Percentiles rank a stretch among this genome's conserved stretches.
These are phyloP conservation scores for Cenchrus fungigraminus DNA, from an alignment of 176 grass and related monocot species.

Conservation along the genomic window DNA sequence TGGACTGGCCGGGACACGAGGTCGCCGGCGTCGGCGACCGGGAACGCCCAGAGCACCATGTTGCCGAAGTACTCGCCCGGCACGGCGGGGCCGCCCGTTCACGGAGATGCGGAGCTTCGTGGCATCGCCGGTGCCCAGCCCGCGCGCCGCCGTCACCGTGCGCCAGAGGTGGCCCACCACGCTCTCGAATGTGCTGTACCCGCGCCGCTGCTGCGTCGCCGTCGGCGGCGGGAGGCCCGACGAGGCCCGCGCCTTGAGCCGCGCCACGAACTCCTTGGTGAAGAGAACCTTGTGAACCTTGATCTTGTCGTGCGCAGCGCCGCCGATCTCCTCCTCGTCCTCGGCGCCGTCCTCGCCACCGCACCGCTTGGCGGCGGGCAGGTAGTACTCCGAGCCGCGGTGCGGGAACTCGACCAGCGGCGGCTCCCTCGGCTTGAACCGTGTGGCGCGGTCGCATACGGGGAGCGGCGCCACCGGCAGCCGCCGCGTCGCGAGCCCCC, in stretches of 20 bases:
- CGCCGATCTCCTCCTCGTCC: neutral
- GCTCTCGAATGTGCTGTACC: constrained; percentile 63
- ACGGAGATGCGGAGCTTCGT: constrained; percentile 44
- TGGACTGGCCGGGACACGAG: neutral
- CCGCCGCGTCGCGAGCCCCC: constrained; percentile 53
- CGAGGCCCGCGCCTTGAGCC: constrained; percentile 53
- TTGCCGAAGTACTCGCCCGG: constrained; percentile 51
- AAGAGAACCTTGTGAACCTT: constrained; percentile 66
- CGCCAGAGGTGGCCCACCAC: constrained; percentile 64
- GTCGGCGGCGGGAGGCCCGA: neutral
- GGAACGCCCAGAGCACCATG: constrained; percentile 46
- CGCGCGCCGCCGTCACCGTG: constrained; percentile 45
- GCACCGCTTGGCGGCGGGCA: neutral
- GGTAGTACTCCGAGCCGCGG: constrained; percentile 45
- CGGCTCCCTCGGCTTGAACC: constrained; percentile 41
- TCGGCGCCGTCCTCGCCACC: neutral
- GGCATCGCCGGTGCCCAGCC: neutral
- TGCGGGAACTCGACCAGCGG: constrained; percentile 54
- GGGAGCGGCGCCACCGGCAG: constrained; percentile 30
- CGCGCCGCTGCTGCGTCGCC: neutral
- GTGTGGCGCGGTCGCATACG: constrained; percentile 39
- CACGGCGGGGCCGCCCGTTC: constrained; percentile 39
- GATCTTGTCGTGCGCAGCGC: constrained; percentile 48
- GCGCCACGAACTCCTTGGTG: constrained; percentile 56
- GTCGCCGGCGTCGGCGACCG: constrained; percentile 14